Evolutionary conservation across 306 rosid species (phyloP).

Genomic region (Begonia masoniana): DNA sequence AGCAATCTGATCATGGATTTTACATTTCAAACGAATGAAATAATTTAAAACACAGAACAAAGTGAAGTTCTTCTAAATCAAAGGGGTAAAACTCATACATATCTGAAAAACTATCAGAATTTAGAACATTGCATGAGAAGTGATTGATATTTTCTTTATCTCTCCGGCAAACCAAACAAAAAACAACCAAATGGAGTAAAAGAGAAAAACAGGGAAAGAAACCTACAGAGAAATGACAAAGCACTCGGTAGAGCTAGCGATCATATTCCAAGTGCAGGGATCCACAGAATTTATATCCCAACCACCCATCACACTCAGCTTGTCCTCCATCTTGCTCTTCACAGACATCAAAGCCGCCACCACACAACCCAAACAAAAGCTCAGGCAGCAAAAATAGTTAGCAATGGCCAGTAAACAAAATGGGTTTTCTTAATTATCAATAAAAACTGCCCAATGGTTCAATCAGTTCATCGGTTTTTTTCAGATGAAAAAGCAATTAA

Average conservation of each 20-base stretch:
- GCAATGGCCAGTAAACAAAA: background rate
- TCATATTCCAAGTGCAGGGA: conserved; percentile 94
- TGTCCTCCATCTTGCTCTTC: conserved; percentile 71
- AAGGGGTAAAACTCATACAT: no score
- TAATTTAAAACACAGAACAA: no score
- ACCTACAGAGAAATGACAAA: conserved; percentile 76
- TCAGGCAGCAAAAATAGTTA: background rate
- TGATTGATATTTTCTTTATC: background rate
- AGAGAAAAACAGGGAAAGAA: conserved; percentile 1
- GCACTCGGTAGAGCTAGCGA: conserved; percentile 72
- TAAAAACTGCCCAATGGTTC: no score
- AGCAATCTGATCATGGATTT: no score
- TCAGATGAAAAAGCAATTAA: no score
- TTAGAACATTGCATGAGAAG: no score
- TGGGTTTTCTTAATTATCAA: background rate
- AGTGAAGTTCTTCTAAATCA: no score
- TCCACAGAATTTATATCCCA: conserved; percentile 97
- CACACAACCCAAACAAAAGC: conserved; percentile 14
- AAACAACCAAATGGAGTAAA: background rate
- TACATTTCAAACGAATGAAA: no score
- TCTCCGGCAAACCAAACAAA: background rate
- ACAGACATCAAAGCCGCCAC: conserved; percentile 94
- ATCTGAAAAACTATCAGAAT: no score
- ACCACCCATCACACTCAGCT: conserved; percentile 44
- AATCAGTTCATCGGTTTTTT: no score